Conservation (phyloP, 1,284 basidiomycete species). For the Flammula alnicola region DNA sequence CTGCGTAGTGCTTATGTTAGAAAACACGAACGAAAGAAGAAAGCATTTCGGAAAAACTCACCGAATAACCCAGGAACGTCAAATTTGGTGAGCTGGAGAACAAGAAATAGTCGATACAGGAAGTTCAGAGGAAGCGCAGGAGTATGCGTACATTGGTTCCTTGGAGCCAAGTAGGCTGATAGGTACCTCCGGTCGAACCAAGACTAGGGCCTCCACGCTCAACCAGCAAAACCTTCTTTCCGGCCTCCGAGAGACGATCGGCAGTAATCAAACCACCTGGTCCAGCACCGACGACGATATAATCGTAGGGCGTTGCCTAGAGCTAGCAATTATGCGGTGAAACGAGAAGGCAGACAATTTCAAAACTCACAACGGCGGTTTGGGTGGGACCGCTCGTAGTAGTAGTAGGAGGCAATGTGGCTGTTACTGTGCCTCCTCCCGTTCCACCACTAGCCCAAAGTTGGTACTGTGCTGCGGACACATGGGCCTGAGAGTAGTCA, state of each 20-base stretch:
- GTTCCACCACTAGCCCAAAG: slow-evolving; percentile 55
- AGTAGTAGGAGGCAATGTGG: slow-evolving; percentile 36
- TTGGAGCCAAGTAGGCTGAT: slow-evolving; percentile 55
- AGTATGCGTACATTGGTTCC: slow-evolving; percentile 48
- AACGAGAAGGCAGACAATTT: neutral
- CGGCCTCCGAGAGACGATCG: slow-evolving; percentile 62
- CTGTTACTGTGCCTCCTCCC: slow-evolving; percentile 34
- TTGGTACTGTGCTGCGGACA: slow-evolving; percentile 45
- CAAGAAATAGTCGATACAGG: neutral
- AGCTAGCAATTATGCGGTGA: neutral
- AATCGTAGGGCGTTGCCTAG: slow-evolving; percentile 59
- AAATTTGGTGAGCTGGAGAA: slow-evolving; percentile 61
- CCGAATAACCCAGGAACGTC: slow-evolving; percentile 66
- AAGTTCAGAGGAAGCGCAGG: neutral
- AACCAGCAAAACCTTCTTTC: slow-evolving; percentile 64
- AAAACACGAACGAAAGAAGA: neutral
- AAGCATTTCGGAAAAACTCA: too few relatives aligned
- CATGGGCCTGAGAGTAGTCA: slow-evolving; percentile 53
- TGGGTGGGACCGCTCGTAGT: slow-evolving; percentile 35
- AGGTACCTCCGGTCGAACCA: slow-evolving; percentile 62
- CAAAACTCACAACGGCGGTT: slow-evolving; percentile 35
- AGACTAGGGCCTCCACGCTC: slow-evolving; percentile 68
- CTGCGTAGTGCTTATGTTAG: slow-evolving; percentile 26
- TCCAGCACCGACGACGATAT: slow-evolving; percentile 65
- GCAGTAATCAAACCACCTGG: slow-evolving; percentile 53